phyloP scores from a whole-genome alignment of 2,329 filamentous ascomycete species.

The Scedosporium aurantiacum region DNA sequence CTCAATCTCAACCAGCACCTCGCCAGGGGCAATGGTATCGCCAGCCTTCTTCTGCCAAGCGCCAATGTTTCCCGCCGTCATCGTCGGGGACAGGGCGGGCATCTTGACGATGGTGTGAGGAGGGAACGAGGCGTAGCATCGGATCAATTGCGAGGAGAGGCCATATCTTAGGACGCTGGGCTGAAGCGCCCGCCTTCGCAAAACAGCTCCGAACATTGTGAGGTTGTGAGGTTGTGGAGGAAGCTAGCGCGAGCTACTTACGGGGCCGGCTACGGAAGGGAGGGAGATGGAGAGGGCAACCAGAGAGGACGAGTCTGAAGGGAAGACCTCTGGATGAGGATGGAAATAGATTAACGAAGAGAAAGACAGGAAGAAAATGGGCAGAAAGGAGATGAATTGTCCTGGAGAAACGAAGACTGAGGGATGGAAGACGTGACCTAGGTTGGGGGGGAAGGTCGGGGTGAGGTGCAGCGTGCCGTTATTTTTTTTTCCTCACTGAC shows the following conservation, averaged over 20 bases:
- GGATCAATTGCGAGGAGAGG: constrained; percentile 26
- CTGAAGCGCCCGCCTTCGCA: constrained; percentile 5
- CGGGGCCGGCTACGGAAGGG: background rate
- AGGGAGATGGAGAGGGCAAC: background rate
- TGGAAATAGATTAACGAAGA: background rate
- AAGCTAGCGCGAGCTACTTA: background rate
- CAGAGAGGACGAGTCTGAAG: background rate
- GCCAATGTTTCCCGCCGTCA: constrained; percentile 94
- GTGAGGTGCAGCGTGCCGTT: background rate
- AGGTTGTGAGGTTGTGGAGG: background rate
- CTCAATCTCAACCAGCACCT: constrained; percentile 96
- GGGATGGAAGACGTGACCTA: background rate
- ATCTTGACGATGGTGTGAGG: constrained; percentile 93
- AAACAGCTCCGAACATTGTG: constrained; percentile 5
- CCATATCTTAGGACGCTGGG: constrained; percentile 4
- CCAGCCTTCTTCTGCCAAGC: constrained; percentile 96
- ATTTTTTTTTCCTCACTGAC: constrained; percentile 7
- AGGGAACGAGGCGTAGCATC: constrained; percentile 74
- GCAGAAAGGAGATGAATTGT: background rate
- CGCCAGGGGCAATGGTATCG: constrained; percentile 76
- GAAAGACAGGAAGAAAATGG: background rate
- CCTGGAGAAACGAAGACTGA: background rate
- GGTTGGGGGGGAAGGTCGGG: background rate
- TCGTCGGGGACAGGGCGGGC: constrained; percentile 95
- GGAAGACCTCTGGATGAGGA: background rate